Evolutionary conservation across 73 alveolate species (phyloP), one percentile per base, ranked within the genome.

Genomic region (Blepharisma japonicum): DNA sequence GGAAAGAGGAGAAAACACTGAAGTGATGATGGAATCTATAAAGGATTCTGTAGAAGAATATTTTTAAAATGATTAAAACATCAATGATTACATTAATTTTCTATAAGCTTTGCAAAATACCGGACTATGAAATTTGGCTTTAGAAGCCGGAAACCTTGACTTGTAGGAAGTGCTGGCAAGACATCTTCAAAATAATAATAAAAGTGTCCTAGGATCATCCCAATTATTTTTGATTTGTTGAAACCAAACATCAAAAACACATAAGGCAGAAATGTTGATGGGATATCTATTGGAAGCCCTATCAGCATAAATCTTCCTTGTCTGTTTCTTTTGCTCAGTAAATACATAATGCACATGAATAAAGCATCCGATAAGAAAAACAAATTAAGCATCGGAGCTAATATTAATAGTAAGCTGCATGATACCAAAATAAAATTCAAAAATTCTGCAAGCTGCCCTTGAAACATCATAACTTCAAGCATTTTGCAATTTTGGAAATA

Each of bases 401-500:
- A 14, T 9, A 61, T n/a, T 11, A 61, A 25, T 9, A 18, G 14
- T 5, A 61, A 14, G 47, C 47, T 14, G 49, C 74, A 61, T 14
- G 49, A 61, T 14, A 61, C 14, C 14, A 61, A 20, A 61, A 61
- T 14, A 25, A 61, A 61, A 11, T 25, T 14, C 2, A 61, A 9
- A 39, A 61, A 61, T 25, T 61, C 74, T 20, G 74, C 38, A 25
- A 61, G 38, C 47, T 61, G 74, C n/a, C 74, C 74, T 14, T 61
- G 74, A 4, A 61, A 61, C 46, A 61, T 61, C 74, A 61, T 61
- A 8, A 61, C 74, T 61, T 61, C 74, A 8, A 61, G 74, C 46
- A 25, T 61, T 25, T 61, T 61, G 11, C 47, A 18, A 25, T 61
- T 14, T 18, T 61, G 74, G 23, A 61, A 61, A 8, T 14, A 25